A percentile compares a stretch with the other conserved stretches of the same genome.
phyloP scores from a whole-genome alignment of 176 grass and related monocot species.

The Eragrostis curvula region DNA sequence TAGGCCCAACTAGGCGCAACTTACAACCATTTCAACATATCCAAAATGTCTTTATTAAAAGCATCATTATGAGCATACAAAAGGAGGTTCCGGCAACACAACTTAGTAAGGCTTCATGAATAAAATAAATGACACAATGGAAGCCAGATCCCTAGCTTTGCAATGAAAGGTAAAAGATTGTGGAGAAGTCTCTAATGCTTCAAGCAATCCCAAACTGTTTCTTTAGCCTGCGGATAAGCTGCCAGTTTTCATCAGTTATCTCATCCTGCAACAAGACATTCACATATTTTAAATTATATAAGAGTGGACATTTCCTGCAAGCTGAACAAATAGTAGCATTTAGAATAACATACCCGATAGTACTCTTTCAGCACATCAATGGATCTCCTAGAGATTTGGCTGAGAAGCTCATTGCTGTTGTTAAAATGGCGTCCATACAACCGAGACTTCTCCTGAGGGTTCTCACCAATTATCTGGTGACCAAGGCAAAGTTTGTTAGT shows the following conservation, averaged over 20 bases:
- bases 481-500: slow-evolving; percentile 26
- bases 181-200: background rate
- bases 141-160: background rate
- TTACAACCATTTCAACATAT: background rate
- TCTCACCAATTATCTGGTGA: slow-evolving; percentile 56
- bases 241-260: slow-evolving; percentile 46
- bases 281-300: background rate
- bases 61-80: too few relatives aligned
- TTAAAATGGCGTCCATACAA: slow-evolving; percentile 78
- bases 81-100: too few relatives aligned
- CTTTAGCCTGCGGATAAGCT: slow-evolving; percentile 36
- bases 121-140: background rate
- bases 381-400: slow-evolving; percentile 78
- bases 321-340: background rate
- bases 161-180: background rate
- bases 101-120: background rate
- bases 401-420: slow-evolving; percentile 71
- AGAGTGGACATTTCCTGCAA: background rate
- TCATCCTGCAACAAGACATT: slow-evolving; percentile 30
- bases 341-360: slow-evolving; percentile 49
- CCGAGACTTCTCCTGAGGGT: slow-evolving; percentile 59
- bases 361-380: slow-evolving; percentile 73
- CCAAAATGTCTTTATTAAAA: too few relatives aligned
- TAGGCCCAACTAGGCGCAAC: too few relatives aligned
- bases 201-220: slow-evolving; percentile 33